phyloP scores from a whole-genome alignment of 371 early-diverging fungal genomes.

The Rhizomucor miehei region DNA sequence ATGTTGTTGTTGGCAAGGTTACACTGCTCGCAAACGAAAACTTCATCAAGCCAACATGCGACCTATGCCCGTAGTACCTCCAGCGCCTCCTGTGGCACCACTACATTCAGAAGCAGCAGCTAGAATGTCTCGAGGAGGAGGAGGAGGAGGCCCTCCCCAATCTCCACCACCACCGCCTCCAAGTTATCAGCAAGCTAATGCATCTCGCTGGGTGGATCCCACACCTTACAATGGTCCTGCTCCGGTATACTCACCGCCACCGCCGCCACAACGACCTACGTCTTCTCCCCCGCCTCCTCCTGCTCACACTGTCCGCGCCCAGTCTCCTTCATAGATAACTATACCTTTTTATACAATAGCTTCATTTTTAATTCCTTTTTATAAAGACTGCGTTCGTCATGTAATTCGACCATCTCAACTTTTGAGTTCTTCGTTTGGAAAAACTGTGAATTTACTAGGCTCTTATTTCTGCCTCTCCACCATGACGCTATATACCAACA shows the following conservation, averaged over 20 bases:
- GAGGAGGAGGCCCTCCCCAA: too few relatives aligned
- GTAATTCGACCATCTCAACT: too few relatives aligned
- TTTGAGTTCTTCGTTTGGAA: too few relatives aligned
- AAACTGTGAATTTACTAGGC: too few relatives aligned
- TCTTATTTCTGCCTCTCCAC: too few relatives aligned
- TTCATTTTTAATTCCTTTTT: too few relatives aligned
- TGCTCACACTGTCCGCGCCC: background rate
- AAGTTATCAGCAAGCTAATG: background rate
- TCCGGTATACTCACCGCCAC: conserved; percentile 7
- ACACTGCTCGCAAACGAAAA: conserved; percentile 6
- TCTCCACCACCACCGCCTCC: conserved; percentile 14
- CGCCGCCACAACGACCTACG: background rate
- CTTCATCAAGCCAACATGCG: conserved; percentile 13
- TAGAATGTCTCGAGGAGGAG: conserved; percentile 30
- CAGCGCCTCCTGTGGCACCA: conserved; percentile 6
- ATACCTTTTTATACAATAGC: too few relatives aligned
- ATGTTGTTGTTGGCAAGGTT: conserved; percentile 36
- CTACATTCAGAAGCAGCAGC: conserved; percentile 1
- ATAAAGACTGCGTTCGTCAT: too few relatives aligned
- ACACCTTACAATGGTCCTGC: conserved; percentile 44
- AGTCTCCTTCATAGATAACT: too few relatives aligned
- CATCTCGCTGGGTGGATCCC: conserved; percentile 51
- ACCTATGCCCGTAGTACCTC: conserved; percentile 4
- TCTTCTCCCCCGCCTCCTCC: background rate
- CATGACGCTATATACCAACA: too few relatives aligned